phyloP scores from a whole-genome alignment of 1,284 basidiomycete genomes.

The Microbotryum lychnidis-dioicae region DNA sequence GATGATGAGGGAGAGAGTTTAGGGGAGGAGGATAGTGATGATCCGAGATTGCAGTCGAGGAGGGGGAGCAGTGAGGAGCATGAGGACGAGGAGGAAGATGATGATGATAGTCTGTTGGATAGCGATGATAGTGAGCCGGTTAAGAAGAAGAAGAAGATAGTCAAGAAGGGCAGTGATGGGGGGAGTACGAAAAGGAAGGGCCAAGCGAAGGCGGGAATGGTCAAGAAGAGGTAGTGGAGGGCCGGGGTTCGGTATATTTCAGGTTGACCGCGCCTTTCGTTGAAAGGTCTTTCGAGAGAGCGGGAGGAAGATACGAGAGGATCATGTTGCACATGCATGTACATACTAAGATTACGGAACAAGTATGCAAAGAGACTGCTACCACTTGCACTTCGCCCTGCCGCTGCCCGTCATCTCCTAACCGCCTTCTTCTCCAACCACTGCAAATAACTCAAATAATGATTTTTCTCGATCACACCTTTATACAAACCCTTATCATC shows the following conservation, averaged over 20 bases:
- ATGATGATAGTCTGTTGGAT: background rate
- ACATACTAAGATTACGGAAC: too few species aligned
- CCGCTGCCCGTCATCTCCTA: too few species aligned
- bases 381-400: too few species aligned
- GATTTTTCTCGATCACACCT: constrained; percentile 87
- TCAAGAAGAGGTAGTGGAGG: too few species aligned
- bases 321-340: too few species aligned
- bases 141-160: background rate
- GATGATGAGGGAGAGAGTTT: background rate
- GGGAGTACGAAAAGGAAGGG: constrained; percentile 4
- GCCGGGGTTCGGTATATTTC: too few species aligned
- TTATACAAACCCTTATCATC: constrained; percentile 76
- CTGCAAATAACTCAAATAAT: constrained; percentile 32
- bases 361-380: too few species aligned
- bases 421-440: constrained; percentile 2
- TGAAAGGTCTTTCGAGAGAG: too few species aligned
- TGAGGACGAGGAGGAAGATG: background rate
- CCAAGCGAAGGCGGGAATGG: constrained; percentile 2
- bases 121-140: background rate
- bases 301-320: too few species aligned
- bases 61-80: background rate
- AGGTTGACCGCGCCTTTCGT: too few species aligned
- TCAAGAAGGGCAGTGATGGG: background rate
- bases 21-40: background rate
- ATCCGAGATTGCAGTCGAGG: background rate